Base-by-base conservation (phyloP, 1,139 yeast genomes). In the Yamadazyma kanchanaburiensis region DNA sequence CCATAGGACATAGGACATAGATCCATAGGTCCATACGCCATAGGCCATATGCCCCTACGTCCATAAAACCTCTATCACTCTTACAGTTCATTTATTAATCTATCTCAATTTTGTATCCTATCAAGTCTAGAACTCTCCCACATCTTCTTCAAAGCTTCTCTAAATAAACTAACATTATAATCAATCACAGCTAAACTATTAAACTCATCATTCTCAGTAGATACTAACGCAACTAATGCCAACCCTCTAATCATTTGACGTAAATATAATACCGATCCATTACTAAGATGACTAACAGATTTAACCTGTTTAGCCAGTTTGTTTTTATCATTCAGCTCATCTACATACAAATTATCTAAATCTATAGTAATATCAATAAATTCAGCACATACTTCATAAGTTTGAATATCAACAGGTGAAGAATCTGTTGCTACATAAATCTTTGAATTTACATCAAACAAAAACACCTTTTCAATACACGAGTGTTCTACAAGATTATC, bases 391-490 rank as follows among this genome's bases (percentile, higher is more conserved):
- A 89, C 95, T 55, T 91, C 97, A 53, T 91, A 91, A 0, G 94
- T 85, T 48, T 88, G 95, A 18, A 88, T 85, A 57, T 91, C 97
- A 19, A 89, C 96, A 0, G 97, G 96, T 3, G 91, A 80, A 0
- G 95, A 84, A 55, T 91, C 98, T 0, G 97, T 91, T 3, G 97
- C 96, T 26, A 91, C 89, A 53, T 91, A 91, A 18, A 91, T 85
- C 56, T 91, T 91, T n/a, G 95, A 83, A 50, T 85, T 85, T 21
- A 89, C 79, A 52, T 91, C 98, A 50, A 94, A 89, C 37, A 91
- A 57, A 48, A 89, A 91, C 21, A 94, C 94, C 59, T 91, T 91
- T 46, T 91, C 98, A 42, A 91, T 82, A 21, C 85, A 84, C 8
- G 91, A 83, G 51, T 88, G 94, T 42, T 85, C 89, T 39, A 94